Conservation (phyloP, 768 basidiomycete species). For the Kwoniella botswanensis region DNA sequence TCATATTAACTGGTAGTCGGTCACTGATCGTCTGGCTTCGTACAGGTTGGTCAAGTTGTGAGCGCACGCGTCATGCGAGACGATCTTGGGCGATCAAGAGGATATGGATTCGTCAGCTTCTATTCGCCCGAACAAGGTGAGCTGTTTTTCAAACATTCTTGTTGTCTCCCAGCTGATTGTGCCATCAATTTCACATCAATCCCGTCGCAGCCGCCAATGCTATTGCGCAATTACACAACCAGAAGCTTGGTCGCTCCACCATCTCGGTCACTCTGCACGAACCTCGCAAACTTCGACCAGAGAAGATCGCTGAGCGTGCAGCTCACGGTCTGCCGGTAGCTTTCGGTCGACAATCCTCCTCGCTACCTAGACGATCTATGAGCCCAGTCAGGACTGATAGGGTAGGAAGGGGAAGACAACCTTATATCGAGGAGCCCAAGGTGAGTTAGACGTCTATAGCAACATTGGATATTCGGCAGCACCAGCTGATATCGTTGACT, state of each 20-base stretch:
- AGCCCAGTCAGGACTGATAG: conserved; percentile 22
- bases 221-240: conserved; percentile 35
- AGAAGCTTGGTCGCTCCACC: conserved; percentile 28
- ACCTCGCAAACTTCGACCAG: conserved; percentile 44
- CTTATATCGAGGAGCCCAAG: background rate
- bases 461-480: too few relatives aligned
- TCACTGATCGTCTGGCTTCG: background rate
- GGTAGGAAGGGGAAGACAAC: background rate
- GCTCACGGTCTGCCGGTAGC: conserved; percentile 12
- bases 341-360: conserved; percentile 9
- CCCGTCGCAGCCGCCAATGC: conserved; percentile 32
- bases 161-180: too few relatives aligned
- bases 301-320: conserved; percentile 39
- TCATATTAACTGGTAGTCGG: background rate
- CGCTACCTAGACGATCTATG: conserved; percentile 17
- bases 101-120: conserved; percentile 93
- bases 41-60: conserved; percentile 44
- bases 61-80: conserved; percentile 78
- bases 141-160: background rate
- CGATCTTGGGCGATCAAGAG: conserved; percentile 89
- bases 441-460: conserved; percentile 1
- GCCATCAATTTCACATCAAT: too few relatives aligned
- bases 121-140: conserved; percentile 55
- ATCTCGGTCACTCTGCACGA: conserved; percentile 48
- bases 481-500: background rate